Evolutionary conservation across 257 asterid genomes (phyloP).

Genomic region (Przewalskia tangutica): DNA sequence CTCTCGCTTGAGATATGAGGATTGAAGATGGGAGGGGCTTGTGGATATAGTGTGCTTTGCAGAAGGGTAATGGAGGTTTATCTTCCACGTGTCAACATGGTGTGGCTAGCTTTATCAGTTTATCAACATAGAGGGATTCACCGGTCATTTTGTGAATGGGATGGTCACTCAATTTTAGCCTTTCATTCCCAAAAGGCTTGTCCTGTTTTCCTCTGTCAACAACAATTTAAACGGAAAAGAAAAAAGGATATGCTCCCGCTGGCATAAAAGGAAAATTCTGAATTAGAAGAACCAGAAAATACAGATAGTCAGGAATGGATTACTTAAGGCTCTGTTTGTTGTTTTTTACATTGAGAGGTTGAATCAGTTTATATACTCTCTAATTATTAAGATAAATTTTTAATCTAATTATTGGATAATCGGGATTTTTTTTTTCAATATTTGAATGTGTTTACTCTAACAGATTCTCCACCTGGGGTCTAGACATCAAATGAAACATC

Average conservation of each 20-base stretch:
- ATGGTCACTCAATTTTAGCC: constrained; percentile 2
- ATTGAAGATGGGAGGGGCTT: constrained; percentile 9
- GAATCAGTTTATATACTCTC: too few species aligned
- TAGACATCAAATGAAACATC: neutral
- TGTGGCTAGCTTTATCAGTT: constrained; percentile 9
- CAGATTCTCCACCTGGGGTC: neutral
- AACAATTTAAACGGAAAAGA: neutral
- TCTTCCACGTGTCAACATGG: constrained; percentile 16
- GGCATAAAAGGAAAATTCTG: neutral
- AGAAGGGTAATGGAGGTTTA: neutral
- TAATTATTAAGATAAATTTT: too few species aligned
- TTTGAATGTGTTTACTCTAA: neutral
- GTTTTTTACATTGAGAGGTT: too few species aligned
- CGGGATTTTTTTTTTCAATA: too few species aligned
- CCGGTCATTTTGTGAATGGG: constrained; percentile 1
- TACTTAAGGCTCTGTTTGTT: too few species aligned
- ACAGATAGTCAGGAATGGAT: too few species aligned
- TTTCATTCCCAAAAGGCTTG: constrained; percentile 4
- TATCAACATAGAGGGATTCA: neutral
- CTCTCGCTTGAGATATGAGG: neutral
- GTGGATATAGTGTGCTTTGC: constrained; percentile 43
- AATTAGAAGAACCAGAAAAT: too few species aligned
- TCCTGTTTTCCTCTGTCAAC: neutral
- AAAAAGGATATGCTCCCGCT: too few species aligned
- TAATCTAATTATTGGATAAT: too few species aligned